Percentiles rank a stretch among this genome's conserved stretches.
These are phyloP conservation scores for Fusarium brachygibbosum DNA, from an alignment of 2,329 filamentous ascomycete genomes.

Conservation along the genomic window DNA sequence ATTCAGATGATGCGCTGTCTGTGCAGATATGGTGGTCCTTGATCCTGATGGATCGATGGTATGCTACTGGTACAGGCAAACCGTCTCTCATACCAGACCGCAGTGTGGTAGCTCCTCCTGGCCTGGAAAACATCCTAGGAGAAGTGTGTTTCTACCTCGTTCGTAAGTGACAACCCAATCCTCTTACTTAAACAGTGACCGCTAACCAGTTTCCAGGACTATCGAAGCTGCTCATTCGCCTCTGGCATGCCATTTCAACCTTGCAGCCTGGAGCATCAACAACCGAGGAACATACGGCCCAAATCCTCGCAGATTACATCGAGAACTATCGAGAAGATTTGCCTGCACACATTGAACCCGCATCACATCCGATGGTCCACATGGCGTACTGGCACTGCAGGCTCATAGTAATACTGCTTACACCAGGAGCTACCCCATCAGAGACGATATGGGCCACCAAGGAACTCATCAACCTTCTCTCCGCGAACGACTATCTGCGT, in stretches of 20 bases:
- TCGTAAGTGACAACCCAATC: conserved; percentile 63
- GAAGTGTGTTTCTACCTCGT: conserved; percentile 74
- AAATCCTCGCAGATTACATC: conserved; percentile 55
- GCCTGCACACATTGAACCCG: conserved; percentile 67
- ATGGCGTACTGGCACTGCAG: conserved; percentile 79
- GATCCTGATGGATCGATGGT: conserved; percentile 79
- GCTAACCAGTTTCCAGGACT: conserved; percentile 58
- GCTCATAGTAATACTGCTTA: conserved; percentile 72
- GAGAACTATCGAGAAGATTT: conserved; percentile 77
- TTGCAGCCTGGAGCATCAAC: conserved; percentile 54
- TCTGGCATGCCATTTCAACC: conserved; percentile 56
- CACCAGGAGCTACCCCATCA: conserved; percentile 65
- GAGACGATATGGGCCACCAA: conserved; percentile 72
- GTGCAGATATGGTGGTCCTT: conserved; percentile 79
- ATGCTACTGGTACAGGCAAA: conserved; percentile 75
- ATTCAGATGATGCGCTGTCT: conserved; percentile 73
- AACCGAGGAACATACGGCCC: conserved; percentile 53
- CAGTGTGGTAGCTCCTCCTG: conserved; percentile 70
- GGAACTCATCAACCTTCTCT: conserved; percentile 70
- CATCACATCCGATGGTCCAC: conserved; percentile 69
- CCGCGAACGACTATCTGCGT: conserved; percentile 65
- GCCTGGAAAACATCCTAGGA: conserved; percentile 72
- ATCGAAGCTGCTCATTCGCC: conserved; percentile 66
- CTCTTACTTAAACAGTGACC: background rate
- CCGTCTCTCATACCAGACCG: conserved; percentile 74